Evolutionary conservation across 164 flowering plant species (phyloP).

Genomic region (Platanus orientalis): DNA sequence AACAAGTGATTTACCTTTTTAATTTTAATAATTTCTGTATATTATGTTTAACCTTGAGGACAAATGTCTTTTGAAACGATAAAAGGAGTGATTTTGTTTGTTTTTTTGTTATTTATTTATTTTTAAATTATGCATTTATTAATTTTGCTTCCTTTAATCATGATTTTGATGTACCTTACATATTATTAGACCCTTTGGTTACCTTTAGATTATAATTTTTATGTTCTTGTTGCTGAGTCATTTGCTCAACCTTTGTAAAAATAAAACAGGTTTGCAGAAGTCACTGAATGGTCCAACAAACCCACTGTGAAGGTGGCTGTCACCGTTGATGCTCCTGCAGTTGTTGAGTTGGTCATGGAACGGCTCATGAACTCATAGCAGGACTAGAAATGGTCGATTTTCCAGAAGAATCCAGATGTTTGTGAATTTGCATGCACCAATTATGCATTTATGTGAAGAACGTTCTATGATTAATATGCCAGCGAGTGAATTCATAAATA

Average conservation of each 20-base stretch:
- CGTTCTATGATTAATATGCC: too few species aligned
- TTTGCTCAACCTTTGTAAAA: not conserved
- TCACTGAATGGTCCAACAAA: conserved; percentile 68
- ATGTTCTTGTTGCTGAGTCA: not conserved
- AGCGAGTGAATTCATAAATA: too few species aligned
- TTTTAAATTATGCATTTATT: too few species aligned
- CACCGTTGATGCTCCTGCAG: conserved; percentile 73
- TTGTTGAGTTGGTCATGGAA: conserved; percentile 71
- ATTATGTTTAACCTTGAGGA: too few species aligned
- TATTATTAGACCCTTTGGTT: not conserved
- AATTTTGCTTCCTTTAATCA: too few species aligned
- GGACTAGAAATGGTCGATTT: not conserved
- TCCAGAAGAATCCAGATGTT: not conserved
- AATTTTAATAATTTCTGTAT: too few species aligned
- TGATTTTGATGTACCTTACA: not conserved
- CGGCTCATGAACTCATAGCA: conserved; percentile 58
- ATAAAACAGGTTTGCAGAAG: conserved; percentile 58
- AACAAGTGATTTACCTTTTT: too few species aligned
- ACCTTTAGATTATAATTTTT: not conserved
- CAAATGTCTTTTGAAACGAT: too few species aligned
- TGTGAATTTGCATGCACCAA: too few species aligned
- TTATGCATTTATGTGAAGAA: too few species aligned
- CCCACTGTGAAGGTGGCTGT: conserved; percentile 91
- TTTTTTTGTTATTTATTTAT: too few species aligned
- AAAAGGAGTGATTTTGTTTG: too few species aligned